Base-by-base conservation (phyloP, 2,329 filamentous ascomycete species). In the Aspergillus japonicus region DNA sequence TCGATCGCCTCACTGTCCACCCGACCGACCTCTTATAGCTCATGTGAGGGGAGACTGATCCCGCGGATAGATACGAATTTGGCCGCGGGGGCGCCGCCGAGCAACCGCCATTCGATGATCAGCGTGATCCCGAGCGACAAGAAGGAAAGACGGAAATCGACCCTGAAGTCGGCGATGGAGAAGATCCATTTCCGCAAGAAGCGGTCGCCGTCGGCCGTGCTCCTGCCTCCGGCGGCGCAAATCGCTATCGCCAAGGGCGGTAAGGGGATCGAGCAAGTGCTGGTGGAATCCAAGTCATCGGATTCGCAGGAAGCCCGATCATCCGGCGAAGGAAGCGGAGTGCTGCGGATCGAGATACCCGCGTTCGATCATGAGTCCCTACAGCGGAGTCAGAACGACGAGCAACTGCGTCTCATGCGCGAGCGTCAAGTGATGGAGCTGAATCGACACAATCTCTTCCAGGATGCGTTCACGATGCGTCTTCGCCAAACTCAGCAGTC, bases 1-100 rank as follows among this genome's bases (percentile, higher is more conserved):
- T 78, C 76, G 44, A 64, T 75, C 26, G 69, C 71, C 23, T 78
- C 76, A 6, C 63, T 73, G 5, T 78, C 75, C 5, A 78, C 75
- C 7, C 72, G 75, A 19, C 76, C 75, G 10, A 77, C 75, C 5
- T 76, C 74, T 4, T 76, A 69, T 56, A 74, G 72, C 59, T 76
- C 74, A 3, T 73, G 61, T 48, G 74, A 77, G 54, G 73, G 70
- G 33, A 71, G 66, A 19, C 47, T 64, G 5, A 58, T 63, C 0
- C 62, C 56, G 4, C 66, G 65, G 24, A 51, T 60, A 19, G 66
- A 66, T 31, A 63, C 39, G 16, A 42, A 59, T 29, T 50, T 62
- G 24, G 53, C 59, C n/a, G 67, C 63, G 14, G 53, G 64, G 14
- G 47, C 66, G 5, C 54, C 66, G 5, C 54, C 62, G 7, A 57